Percentiles rank a stretch among this genome's conserved stretches.
Evolutionary conservation across 2,329 filamentous ascomycete genomes (phyloP).

Genomic region (Chaetomium globosum): DNA sequence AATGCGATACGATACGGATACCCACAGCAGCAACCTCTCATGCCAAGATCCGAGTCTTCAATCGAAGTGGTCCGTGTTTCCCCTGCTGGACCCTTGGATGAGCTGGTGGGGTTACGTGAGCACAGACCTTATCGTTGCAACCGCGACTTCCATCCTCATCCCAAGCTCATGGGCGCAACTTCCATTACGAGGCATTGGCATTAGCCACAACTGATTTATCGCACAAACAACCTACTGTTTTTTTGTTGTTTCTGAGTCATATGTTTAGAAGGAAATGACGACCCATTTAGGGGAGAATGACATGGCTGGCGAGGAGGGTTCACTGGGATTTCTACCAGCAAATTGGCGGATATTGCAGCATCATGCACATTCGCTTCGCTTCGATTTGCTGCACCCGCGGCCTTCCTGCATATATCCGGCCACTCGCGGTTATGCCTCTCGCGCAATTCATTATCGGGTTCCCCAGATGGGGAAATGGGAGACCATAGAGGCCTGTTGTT

Average conservation of each 20-base stretch:
- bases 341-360: background rate
- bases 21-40: background rate
- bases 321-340: background rate
- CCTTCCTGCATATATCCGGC: background rate
- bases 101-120: background rate
- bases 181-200: background rate
- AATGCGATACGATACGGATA: background rate
- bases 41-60: background rate
- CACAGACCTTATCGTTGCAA: background rate
- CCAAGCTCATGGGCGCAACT: background rate
- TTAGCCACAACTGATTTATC: background rate
- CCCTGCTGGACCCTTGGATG: background rate
- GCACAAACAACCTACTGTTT: background rate
- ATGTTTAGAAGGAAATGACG: background rate
- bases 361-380: background rate
- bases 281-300: background rate
- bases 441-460: background rate
- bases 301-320: background rate
- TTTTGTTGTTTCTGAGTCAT: background rate
- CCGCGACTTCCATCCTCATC: background rate
- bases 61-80: constrained; percentile 1
- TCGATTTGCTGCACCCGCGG: background rate
- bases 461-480: background rate
- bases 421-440: background rate
- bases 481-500: background rate